Evolutionary conservation across 805 yeast genomes (phyloP), one percentile per base, ranked within the genome.

Genomic region (Barnettozyma californica): DNA sequence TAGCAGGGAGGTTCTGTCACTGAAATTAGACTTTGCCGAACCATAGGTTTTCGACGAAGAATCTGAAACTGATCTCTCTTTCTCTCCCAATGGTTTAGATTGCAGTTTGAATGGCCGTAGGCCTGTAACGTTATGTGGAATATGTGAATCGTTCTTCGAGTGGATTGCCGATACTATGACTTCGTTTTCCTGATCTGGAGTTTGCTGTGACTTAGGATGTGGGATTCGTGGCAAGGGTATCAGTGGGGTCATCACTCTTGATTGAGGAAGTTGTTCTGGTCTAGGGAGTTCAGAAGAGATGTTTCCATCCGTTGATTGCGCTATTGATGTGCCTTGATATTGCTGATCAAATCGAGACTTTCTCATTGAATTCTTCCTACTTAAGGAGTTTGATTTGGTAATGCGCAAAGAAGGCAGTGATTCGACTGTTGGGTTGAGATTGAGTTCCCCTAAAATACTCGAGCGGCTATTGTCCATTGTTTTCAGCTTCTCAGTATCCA

Each of bases 401-500:
- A 20, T 20, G n/a, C 18, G 4, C 16, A 21, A 27, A 16, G 16
- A 26, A 20, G 34, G 21, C 23, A 29, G 8, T 16, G 43, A n/a
- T 19, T 33, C 23, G 26, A 21, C 34, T 16, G 41, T 34, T 13
- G 21, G 11, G n/a, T 47, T 47, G 13, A 40, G 9, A 3, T 41
- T 33, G 8, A 47, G 27, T 9, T 59, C 61, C 9, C 29, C 41
- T 9, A 59, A 41, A 7, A 56, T 51, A 25, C 47, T 50, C 13
- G 41, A 42, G 8, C 33, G 43, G 25, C n/a, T 26, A 6, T n/a
- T 23, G 11, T 33, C 39, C 6, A 11, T 14, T 20, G 37, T 25
- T 11, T 43, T 21, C 11, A 53, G 35, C n/a, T 44, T 46, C 7
- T 55, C 59, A 23, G 50, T 43, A 41, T 58, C 52, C 25, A 60